phyloP scores from a whole-genome alignment of 1,139 yeast genomes.

The Yamadazyma conglobata region DNA sequence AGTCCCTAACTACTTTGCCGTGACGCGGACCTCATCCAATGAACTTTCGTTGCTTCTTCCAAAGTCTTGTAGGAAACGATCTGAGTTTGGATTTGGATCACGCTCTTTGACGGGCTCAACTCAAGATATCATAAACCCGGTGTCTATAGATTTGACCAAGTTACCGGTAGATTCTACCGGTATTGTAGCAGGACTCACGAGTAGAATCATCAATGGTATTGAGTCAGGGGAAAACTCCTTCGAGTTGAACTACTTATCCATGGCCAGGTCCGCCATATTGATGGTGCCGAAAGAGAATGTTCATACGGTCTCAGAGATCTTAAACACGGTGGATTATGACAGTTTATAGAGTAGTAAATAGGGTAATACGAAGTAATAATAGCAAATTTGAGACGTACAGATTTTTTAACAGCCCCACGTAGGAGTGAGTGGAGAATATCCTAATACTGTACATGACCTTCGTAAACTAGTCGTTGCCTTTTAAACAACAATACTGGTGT shows the following conservation, averaged over 20 bases:
- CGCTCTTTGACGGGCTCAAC: conserved; percentile 52
- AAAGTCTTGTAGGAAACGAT: conserved; percentile 32
- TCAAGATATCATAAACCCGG: conserved; percentile 56
- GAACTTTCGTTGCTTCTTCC: conserved; percentile 58
- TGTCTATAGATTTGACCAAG: conserved; percentile 51
- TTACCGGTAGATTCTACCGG: conserved; percentile 64
- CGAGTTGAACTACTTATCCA: conserved; percentile 61
- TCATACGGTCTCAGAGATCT: conserved; percentile 20
- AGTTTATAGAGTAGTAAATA: neutral
- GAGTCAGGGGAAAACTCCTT: conserved; percentile 21
- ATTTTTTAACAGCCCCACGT: no score
- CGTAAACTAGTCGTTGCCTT: no score
- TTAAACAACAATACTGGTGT: no score
- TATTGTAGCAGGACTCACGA: conserved; percentile 65
- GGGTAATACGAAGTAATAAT: no score
- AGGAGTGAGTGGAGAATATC: no score
- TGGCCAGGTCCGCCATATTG: conserved; percentile 60
- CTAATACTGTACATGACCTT: no score
- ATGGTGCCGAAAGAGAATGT: conserved; percentile 56
- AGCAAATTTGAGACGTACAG: no score
- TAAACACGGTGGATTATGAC: neutral
- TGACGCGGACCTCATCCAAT: conserved; percentile 52
- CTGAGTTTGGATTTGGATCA: conserved; percentile 39
- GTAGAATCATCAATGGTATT: conserved; percentile 39
- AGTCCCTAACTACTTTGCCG: conserved; percentile 52